Evolutionary conservation across 2,329 filamentous ascomycete species (phyloP).

Genomic region (Cladosporium sp.): DNA sequence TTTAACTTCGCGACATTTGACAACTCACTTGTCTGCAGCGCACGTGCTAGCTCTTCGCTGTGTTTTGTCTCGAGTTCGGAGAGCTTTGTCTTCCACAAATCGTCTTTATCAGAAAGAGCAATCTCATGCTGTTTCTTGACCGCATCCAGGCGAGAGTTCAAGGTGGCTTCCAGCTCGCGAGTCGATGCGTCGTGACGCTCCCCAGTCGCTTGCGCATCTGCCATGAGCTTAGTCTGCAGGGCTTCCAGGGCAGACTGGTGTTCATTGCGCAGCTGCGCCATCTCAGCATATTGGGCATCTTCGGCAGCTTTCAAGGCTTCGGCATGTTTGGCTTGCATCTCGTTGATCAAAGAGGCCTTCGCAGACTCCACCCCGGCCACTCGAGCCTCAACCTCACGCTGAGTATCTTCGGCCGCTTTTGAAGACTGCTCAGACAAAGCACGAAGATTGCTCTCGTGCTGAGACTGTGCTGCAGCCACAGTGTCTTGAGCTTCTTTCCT

Average conservation of each 20-base stretch:
- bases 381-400: slow-evolving; percentile 17
- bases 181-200: slow-evolving; percentile 19
- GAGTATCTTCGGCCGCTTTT: slow-evolving; percentile 16
- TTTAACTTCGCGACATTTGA: slow-evolving; percentile 22
- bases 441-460: slow-evolving; percentile 18
- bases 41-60: slow-evolving; percentile 22
- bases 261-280: slow-evolving; percentile 20
- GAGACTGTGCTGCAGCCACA: slow-evolving; percentile 3
- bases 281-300: slow-evolving; percentile 20
- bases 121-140: slow-evolving; percentile 23
- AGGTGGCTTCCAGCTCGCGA: slow-evolving; percentile 2
- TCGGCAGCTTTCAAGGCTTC: slow-evolving; percentile 18
- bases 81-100: slow-evolving; percentile 26
- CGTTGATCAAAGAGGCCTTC: slow-evolving; percentile 13
- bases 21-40: slow-evolving; percentile 22
- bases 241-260: slow-evolving; percentile 22
- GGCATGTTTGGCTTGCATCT: slow-evolving; percentile 21
- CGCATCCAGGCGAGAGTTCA: slow-evolving; percentile 18
- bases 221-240: slow-evolving; percentile 7
- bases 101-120: slow-evolving; percentile 25
- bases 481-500: slow-evolving; percentile 20
- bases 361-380: slow-evolving; percentile 23
- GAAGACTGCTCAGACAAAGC: slow-evolving; percentile 18
- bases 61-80: slow-evolving; percentile 20
- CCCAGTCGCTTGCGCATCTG: slow-evolving; percentile 1